A percentile compares a stretch with the other conserved stretches of the same genome.
These are phyloP conservation scores for Effrenium voratum DNA, from an alignment of 73 alveolate species.

Conservation along the genomic window DNA sequence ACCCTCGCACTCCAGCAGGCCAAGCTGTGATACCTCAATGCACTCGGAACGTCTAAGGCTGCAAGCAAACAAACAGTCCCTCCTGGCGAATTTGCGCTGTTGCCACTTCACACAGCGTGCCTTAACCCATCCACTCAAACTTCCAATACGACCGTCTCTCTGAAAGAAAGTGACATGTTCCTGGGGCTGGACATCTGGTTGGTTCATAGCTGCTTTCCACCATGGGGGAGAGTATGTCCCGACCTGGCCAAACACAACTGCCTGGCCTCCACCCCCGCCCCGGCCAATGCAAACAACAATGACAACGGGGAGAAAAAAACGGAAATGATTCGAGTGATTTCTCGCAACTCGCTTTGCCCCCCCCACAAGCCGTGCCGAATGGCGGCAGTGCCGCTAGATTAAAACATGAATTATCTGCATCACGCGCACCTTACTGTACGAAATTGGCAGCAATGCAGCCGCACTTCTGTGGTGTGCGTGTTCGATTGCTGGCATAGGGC, in stretches of 20 bases:
- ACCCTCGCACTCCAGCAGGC: background rate
- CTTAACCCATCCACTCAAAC: background rate
- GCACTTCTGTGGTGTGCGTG: too few relatives aligned
- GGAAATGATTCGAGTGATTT: too few relatives aligned
- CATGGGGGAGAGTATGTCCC: conserved; percentile 9
- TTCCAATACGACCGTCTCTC: background rate
- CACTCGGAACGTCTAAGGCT: background rate
- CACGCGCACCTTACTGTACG: too few relatives aligned
- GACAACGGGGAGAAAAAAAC: too few relatives aligned
- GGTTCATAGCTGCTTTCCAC: conserved; percentile 6
- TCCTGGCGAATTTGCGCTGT: conserved; percentile 19
- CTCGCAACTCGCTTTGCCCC: too few relatives aligned
- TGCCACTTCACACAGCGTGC: conserved; percentile 16
- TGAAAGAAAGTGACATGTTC: background rate
- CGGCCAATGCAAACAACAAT: too few relatives aligned
- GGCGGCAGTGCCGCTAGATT: too few relatives aligned
- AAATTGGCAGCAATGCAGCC: too few relatives aligned
- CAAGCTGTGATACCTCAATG: background rate
- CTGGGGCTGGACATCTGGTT: background rate
- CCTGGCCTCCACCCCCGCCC: too few relatives aligned
- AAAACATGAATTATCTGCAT: too few relatives aligned
- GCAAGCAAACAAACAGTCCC: background rate
- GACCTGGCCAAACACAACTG: conserved; percentile 28
- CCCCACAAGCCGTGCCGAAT: too few relatives aligned
- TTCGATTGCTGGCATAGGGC: too few relatives aligned